Evolutionary conservation across 2,329 filamentous ascomycete genomes (phyloP), one percentile per base, ranked within the genome.

Genomic region (Penicillium capsulatum): DNA sequence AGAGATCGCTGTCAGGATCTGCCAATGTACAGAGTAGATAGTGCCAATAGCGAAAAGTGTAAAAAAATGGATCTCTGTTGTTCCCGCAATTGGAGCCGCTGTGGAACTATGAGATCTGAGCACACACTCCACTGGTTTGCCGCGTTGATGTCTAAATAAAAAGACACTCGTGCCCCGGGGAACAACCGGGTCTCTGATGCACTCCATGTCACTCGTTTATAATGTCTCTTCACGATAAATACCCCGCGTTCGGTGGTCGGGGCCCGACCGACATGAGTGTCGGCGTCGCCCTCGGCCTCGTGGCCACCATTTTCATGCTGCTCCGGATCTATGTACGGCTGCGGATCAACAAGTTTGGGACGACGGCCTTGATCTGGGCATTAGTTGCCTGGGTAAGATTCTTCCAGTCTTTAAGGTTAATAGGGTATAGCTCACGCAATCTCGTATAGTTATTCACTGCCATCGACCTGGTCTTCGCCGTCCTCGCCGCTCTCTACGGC

Each of bases 301-400:
- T 53, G 33, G 50, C 50, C 10, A 53, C 50, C 11, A 44, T 45
- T 13, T 48, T 53, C 17, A 53, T 53, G 45, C 28, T 34, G 2
- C 14, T 53, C 26, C 47, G 50, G 6, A 35, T 53, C 4, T 53
- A 53, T 37, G 47, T 53, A 10, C 47, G 50, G 17, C 26, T 53
- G 14, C 45, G 44, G 7, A 20, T 53, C 7, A 53, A 53, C 31
- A 53, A 53, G 28, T 53, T 53, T 17, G 50, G 50, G 10, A 53
- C 50, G 8, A 49, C 43, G 1, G 45, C 50, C 1, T 40, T 53
- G 13, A 42, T 50, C 17, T 45, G 42, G 36, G 44, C 47, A 20
- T 43, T 53, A 22, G 15, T 48, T 36, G 50, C 50, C 38, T 53
- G 50, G 50, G 47, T 48, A 45, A 42, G 47, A 5, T 1, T 1